A percentile compares a stretch with the other conserved stretches of the same genome.
Conservation (phyloP, 1,139 yeast species). For the Kurtzmaniella quercitrusa region DNA sequence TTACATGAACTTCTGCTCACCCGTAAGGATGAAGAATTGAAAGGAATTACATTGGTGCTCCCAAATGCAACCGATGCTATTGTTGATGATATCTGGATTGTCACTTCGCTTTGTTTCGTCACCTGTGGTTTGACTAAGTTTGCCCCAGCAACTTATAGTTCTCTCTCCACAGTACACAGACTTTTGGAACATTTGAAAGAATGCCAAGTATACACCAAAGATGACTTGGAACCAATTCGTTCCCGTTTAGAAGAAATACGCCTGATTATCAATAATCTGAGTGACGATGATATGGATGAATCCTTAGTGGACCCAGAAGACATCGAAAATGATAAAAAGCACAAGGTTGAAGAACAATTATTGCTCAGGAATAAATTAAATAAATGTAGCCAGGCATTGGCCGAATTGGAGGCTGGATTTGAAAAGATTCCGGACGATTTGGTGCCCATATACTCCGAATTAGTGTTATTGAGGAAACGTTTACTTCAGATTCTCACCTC, state of each 20-base stretch:
- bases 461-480: slow-evolving; percentile 33
- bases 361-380: slow-evolving; percentile 56
- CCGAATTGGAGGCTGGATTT: slow-evolving; percentile 49
- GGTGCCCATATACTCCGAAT: slow-evolving; percentile 45
- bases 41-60: slow-evolving; percentile 35
- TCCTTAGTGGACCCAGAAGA: slow-evolving; percentile 12
- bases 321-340: slow-evolving; percentile 17
- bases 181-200: slow-evolving; percentile 78
- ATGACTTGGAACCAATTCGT: slow-evolving; percentile 75
- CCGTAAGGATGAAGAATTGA: slow-evolving; percentile 46
- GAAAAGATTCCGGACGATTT: slow-evolving; percentile 55
- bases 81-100: slow-evolving; percentile 86
- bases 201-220: slow-evolving; percentile 75
- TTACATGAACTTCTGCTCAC: slow-evolving; percentile 49
- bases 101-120: slow-evolving; percentile 77
- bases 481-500: slow-evolving; percentile 19
- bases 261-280: slow-evolving; percentile 49
- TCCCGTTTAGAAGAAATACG: slow-evolving; percentile 66
- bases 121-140: slow-evolving; percentile 87
- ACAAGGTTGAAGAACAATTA: slow-evolving; percentile 52
- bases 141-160: slow-evolving; percentile 92
- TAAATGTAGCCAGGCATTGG: slow-evolving; percentile 53
- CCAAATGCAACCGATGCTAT: slow-evolving; percentile 58
- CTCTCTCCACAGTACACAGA: slow-evolving; percentile 78
- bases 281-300: slow-evolving; percentile 17